A percentile compares a stretch with the other conserved stretches of the same genome.
These are phyloP conservation scores for Triticum monococcum DNA, from an alignment of 176 grass and related monocot species.

Conservation along the genomic window DNA sequence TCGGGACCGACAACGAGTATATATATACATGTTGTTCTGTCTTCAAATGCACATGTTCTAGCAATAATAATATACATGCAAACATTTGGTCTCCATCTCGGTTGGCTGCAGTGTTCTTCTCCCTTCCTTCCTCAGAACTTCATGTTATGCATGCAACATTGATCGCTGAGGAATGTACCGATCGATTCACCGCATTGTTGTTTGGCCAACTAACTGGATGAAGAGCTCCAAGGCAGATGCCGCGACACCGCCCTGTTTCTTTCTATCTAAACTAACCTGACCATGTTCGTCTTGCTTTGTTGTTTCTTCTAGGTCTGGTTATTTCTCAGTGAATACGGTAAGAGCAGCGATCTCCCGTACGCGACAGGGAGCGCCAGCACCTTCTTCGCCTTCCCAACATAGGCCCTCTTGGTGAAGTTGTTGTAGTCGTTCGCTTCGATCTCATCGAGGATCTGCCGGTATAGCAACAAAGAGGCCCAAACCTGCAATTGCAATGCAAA, in stretches of 20 bases:
- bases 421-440: constrained; percentile 96
- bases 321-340: constrained; percentile 46
- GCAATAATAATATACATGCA: neutral
- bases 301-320: constrained; percentile 8
- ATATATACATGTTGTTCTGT: neutral
- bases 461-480: constrained; percentile 74
- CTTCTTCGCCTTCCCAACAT: constrained; percentile 87
- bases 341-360: constrained; percentile 60
- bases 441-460: constrained; percentile 89
- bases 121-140: neutral
- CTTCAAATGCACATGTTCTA: neutral
- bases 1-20: neutral
- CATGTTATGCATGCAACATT: neutral
- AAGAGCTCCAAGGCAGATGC: neutral
- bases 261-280: constrained; percentile 42
- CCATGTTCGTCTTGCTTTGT: neutral
- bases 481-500: constrained; percentile 51
- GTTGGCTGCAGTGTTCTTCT: neutral
- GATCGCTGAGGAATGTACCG: neutral
- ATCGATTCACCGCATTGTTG: neutral
- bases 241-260: neutral
- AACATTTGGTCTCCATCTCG: neutral
- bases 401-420: constrained; percentile 88
- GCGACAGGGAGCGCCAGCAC: constrained; percentile 68
- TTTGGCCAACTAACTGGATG: neutral